A percentile compares a stretch with the other conserved stretches of the same genome.
These are phyloP conservation scores for Daldinia sp. DNA, from an alignment of 2,329 filamentous ascomycete species.

Conservation along the genomic window DNA sequence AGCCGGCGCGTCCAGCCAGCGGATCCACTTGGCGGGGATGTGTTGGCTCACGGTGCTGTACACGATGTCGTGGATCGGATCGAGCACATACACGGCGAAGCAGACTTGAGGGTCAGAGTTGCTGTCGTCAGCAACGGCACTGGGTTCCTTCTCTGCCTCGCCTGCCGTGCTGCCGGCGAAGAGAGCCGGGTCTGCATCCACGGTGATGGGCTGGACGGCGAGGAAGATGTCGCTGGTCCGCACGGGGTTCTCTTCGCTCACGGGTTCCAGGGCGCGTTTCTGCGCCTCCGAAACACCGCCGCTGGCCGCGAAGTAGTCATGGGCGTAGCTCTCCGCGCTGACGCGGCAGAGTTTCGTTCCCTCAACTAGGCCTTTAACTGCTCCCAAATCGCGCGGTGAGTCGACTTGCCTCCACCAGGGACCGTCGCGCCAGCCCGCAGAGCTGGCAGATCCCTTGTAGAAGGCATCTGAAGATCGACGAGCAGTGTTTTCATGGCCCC, in stretches of 20 bases:
- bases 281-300: conserved; percentile 87
- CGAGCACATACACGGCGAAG: conserved; percentile 84
- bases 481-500: conserved; percentile 84
- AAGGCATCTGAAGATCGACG: conserved; percentile 72
- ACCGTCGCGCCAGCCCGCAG: conserved; percentile 84
- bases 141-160: conserved; percentile 67
- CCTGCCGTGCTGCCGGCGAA: conserved; percentile 71
- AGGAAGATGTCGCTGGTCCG: conserved; percentile 95
- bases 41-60: conserved; percentile 87
- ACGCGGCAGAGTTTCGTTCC: conserved; percentile 92
- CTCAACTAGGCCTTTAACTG: conserved; percentile 83
- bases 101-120: conserved; percentile 70
- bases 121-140: conserved; percentile 64
- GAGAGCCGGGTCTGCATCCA: conserved; percentile 72
- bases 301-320: conserved; percentile 82
- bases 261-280: conserved; percentile 79
- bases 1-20: conserved; percentile 87
- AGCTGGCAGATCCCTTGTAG: conserved; percentile 59
- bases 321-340: conserved; percentile 87
- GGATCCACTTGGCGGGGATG: conserved; percentile 86
- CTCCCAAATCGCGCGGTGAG: conserved; percentile 78
- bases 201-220: conserved; percentile 86
- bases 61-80: conserved; percentile 91
- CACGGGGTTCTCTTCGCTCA: conserved; percentile 89
- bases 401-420: conserved; percentile 91